Conservation (phyloP, 2,329 filamentous ascomycete species). For the Pseudogymnoascus sp. region DNA sequence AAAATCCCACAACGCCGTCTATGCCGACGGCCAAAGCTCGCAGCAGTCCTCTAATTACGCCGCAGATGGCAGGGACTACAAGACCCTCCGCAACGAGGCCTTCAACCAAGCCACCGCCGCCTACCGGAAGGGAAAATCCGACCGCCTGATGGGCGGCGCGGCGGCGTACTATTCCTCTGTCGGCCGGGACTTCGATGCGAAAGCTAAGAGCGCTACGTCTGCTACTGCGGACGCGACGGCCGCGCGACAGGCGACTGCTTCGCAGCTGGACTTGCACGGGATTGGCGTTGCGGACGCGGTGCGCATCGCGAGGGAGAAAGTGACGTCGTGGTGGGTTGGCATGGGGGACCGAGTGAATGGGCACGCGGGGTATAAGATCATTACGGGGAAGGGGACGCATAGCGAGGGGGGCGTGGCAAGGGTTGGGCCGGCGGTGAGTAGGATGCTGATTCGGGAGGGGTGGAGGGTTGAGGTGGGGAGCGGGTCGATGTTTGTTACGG, state of each 20-base stretch:
- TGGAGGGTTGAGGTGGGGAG: conserved; percentile 72
- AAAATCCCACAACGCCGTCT: conserved; percentile 10
- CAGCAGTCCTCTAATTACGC: neutral
- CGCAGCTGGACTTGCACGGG: conserved; percentile 70
- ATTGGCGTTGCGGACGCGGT: conserved; percentile 74
- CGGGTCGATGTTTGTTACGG: conserved; percentile 63
- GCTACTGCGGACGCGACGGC: conserved; percentile 64
- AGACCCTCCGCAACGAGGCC: conserved; percentile 29
- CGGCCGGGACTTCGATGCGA: conserved; percentile 53
- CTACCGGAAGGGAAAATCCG: conserved; percentile 55
- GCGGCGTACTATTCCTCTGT: conserved; percentile 68
- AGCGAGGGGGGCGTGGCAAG: conserved; percentile 67
- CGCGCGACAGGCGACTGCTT: conserved; percentile 51
- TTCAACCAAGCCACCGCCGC: conserved; percentile 49
- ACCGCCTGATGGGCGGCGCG: conserved; percentile 65
- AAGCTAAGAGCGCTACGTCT: conserved; percentile 50
- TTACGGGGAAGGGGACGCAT: conserved; percentile 76
- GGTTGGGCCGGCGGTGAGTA: conserved; percentile 71
- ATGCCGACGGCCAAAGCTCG: neutral
- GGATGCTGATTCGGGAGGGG: conserved; percentile 64
- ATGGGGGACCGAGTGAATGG: conserved; percentile 45
- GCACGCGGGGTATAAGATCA: conserved; percentile 54
- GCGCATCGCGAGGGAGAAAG: conserved; percentile 61
- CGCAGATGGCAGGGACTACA: neutral
- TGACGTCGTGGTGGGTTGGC: conserved; percentile 71